phyloP scores from a whole-genome alignment of 768 basidiomycete genomes.

The Galerina marginata region DNA sequence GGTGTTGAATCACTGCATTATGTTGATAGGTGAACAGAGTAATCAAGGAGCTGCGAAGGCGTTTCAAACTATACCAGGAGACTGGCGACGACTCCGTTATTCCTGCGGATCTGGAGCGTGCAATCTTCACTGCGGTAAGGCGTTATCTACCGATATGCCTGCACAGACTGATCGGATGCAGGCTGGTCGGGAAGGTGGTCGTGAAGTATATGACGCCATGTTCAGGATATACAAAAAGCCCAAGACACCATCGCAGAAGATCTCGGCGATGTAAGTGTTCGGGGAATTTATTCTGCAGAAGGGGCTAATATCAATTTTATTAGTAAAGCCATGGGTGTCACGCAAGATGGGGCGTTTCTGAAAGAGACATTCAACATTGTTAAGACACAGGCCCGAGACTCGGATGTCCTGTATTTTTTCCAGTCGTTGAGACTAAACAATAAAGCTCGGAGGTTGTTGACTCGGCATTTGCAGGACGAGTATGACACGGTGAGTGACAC shows the following conservation, averaged over 20 bases:
- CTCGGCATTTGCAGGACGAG: constrained; percentile 70
- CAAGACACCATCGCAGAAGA: constrained; percentile 73
- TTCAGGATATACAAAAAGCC: constrained; percentile 72
- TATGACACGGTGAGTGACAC: constrained; percentile 62
- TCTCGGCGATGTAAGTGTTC: constrained; percentile 66
- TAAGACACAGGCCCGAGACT: constrained; percentile 53
- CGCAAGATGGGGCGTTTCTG: constrained; percentile 60
- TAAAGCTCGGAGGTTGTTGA: constrained; percentile 55
- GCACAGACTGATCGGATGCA: constrained; percentile 25
- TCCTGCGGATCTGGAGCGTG: constrained; percentile 75
- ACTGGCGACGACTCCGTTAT: constrained; percentile 80
- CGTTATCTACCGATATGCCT: neutral
- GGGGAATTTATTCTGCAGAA: neutral
- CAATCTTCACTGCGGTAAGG: constrained; percentile 55
- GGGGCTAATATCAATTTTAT: too few relatives aligned
- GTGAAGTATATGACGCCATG: constrained; percentile 74
- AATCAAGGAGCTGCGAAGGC: constrained; percentile 69
- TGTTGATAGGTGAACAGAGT: constrained; percentile 50
- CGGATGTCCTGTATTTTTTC: constrained; percentile 73
- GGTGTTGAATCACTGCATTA: neutral
- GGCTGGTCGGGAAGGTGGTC: constrained; percentile 78
- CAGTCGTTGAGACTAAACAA: constrained; percentile 61
- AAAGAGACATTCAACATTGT: constrained; percentile 71
- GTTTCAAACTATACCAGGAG: constrained; percentile 73
- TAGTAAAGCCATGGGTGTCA: constrained; percentile 58